Evolutionary conservation across 257 asterid species (phyloP), one percentile per base, ranked within the genome.

Genomic region (Echites panduratus): DNA sequence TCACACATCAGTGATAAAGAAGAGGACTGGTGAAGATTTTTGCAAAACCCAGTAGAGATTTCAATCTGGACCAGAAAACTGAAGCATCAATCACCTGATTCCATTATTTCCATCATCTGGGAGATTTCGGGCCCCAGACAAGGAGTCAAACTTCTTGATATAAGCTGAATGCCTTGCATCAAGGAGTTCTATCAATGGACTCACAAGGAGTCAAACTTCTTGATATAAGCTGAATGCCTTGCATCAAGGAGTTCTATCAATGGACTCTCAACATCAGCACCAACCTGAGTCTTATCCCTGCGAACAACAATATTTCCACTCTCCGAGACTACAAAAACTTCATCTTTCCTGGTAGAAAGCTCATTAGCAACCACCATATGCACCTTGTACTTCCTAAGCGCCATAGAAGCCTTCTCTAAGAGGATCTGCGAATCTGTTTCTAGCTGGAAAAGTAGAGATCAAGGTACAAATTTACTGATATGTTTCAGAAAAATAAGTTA

Each of bases 341-440:
- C 97, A 75, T 95, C 97, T 79, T 92, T 90, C 26, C 98, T 95
- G 20, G 96, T 92, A 59, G 83, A 79, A 70, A 95, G 97, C 87
- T 95, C 97, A 50, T 95, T 95, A n/a, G 99, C 98, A 10, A 95
- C 87, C 52, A 95, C 98, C 96, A 92, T 82, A 76, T 95, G 90
- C 89, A 95, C 87, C 44, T 87, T 70, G 76, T 92, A 85, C 87
- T 81, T 92, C 61, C 73, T 79, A 32, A 95, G 95, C 26, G 98
- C 99, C 87, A 63, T 78, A 71, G 75, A 80, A 49, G 97, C 99
- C 85, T 92, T 95, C 70, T 81, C 92, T 66, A 95, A 79, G 38
- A 95, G 97, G 76, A 95, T 92, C 81, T 84, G 75, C 11, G 78
- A 82, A 77, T 95, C 99, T 2, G 98, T 95, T 90, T 95, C 99